These are phyloP conservation scores for Amoebophrya sp. DNA, from an alignment of 169 alveolate genomes.

Conservation along the genomic window DNA sequence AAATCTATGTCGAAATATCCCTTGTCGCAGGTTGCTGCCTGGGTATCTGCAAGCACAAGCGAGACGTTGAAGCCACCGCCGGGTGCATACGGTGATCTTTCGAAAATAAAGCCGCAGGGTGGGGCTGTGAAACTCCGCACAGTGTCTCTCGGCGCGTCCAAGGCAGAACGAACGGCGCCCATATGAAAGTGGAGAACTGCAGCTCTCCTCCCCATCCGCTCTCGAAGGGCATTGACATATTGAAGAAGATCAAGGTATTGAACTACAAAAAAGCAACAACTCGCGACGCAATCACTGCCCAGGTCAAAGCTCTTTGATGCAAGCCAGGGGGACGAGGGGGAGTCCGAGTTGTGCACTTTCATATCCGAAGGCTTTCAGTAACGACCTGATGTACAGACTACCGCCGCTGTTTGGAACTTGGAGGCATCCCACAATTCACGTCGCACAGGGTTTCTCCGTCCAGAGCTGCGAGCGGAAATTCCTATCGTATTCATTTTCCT, in stretches of 20 bases:
- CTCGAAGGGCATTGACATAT: too few species aligned
- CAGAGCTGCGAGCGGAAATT: not conserved
- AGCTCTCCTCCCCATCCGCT: too few species aligned
- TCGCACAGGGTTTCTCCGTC: not conserved
- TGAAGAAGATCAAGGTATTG: too few species aligned
- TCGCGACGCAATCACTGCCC: too few species aligned
- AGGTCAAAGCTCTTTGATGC: too few species aligned
- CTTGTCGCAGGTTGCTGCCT: not conserved
- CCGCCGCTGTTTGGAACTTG: not conserved
- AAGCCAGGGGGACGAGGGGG: too few species aligned
- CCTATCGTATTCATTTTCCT: too few species aligned
- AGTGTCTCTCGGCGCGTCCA: not conserved
- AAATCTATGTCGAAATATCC: too few species aligned
- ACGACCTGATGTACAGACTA: not conserved
- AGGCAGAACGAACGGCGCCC: not conserved
- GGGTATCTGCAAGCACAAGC: not conserved
- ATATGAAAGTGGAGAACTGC: not conserved
- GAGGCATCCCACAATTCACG: not conserved
- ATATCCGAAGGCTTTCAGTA: too few species aligned
- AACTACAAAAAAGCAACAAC: too few species aligned
- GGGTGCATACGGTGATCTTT: not conserved
- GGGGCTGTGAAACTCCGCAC: not conserved
- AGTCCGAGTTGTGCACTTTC: too few species aligned
- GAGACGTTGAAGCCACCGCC: not conserved
- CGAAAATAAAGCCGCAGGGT: not conserved